phyloP scores from a whole-genome alignment of 495 filamentous ascomycete genomes.

The Penicillium samsonianum region DNA sequence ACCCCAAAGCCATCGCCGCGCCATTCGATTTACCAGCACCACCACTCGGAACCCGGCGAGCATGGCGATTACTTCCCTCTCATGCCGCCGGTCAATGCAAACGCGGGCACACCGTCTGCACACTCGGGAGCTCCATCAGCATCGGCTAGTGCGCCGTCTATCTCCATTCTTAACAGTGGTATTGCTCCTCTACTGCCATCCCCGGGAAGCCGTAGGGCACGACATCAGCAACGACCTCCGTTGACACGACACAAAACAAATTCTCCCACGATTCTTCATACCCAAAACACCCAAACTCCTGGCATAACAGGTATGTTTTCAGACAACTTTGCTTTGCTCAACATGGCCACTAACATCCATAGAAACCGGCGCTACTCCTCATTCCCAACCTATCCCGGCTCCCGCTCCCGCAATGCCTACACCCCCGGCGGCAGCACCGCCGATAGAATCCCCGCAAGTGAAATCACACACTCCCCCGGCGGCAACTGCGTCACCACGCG shows the following conservation, averaged over 20 bases:
- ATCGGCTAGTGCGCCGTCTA: conserved; percentile 50
- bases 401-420: conserved; percentile 38
- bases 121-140: conserved; percentile 42
- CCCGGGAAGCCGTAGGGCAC: conserved; percentile 64
- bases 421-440: conserved; percentile 33
- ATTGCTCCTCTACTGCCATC: conserved; percentile 82
- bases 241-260: conserved; percentile 72
- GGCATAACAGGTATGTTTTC: conserved; percentile 33
- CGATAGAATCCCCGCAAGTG: conserved; percentile 39
- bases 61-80: conserved; percentile 88
- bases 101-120: conserved; percentile 39
- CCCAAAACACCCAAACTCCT: conserved; percentile 41
- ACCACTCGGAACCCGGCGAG: conserved; percentile 66
- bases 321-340: neutral
- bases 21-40: conserved; percentile 55
- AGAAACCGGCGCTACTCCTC: conserved; percentile 34
- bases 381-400: conserved; percentile 25
- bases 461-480: conserved; percentile 42
- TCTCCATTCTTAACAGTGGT: conserved; percentile 77
- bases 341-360: conserved; percentile 20
- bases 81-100: conserved; percentile 66
- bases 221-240: conserved; percentile 42
- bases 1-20: conserved; percentile 84
- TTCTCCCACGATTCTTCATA: conserved; percentile 70
- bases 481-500: conserved; percentile 42